A percentile compares a stretch with the other conserved stretches of the same genome.
Evolutionary conservation across 176 grass and related monocot genomes (phyloP).

Genomic region (Ensete ventricosum): DNA sequence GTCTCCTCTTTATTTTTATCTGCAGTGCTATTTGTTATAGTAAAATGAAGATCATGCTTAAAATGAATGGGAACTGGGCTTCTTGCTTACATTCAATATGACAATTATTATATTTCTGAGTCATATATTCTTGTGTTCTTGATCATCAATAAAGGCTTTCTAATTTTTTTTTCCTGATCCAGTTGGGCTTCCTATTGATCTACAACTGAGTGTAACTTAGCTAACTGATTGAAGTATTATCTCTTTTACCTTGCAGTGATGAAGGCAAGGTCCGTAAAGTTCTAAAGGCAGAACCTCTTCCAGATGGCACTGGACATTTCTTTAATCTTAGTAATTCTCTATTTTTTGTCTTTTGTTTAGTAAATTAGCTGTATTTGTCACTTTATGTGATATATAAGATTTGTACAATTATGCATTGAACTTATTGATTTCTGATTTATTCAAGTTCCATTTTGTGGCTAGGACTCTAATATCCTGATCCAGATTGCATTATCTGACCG

Average conservation of each 20-base stretch:
- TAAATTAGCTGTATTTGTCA: not conserved
- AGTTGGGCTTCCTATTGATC: too few relatives aligned
- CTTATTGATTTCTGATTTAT: too few relatives aligned
- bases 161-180: not conserved
- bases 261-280: slow-evolving; percentile 92
- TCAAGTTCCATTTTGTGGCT: too few relatives aligned
- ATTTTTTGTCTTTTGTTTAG: not conserved
- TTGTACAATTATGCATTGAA: not conserved
- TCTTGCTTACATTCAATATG: too few relatives aligned
- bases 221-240: not conserved
- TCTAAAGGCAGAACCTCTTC: slow-evolving; percentile 84
- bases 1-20: too few relatives aligned
- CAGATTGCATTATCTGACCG: not conserved
- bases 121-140: not conserved
- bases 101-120: too few relatives aligned
- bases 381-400: not conserved
- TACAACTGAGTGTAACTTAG: slow-evolving; percentile 2
- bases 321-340: slow-evolving; percentile 89
- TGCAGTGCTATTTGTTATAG: too few relatives aligned
- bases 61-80: too few relatives aligned
- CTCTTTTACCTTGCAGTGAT: slow-evolving; percentile 39
- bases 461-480: not conserved
- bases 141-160: not conserved
- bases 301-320: slow-evolving; percentile 86
- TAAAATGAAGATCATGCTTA: too few relatives aligned